Percentiles rank a stretch among this genome's conserved stretches.
Conservation (phyloP, 164 flowering plant genomes). For the Berberis thunbergii region DNA sequence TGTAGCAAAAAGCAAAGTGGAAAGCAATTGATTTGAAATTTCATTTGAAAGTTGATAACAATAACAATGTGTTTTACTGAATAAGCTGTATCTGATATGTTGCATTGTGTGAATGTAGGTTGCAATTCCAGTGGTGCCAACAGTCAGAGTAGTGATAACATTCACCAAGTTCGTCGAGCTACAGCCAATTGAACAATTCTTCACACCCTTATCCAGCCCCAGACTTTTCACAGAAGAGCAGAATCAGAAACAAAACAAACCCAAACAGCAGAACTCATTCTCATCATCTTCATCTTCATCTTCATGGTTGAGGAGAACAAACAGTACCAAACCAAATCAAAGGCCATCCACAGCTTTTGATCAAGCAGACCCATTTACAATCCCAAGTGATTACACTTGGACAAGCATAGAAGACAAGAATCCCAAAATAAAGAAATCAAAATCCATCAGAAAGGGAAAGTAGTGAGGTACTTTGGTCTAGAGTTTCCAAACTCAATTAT, state of each 20-base stretch:
- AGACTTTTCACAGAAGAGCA: conserved; percentile 32
- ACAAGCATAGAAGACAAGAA: conserved; percentile 40
- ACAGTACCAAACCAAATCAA: background rate
- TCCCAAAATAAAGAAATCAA: conserved; percentile 54
- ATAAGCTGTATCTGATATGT: too few species aligned
- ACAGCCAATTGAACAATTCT: conserved; percentile 58
- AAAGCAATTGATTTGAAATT: too few species aligned
- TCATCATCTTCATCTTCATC: conserved; percentile 18
- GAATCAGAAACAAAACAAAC: background rate
- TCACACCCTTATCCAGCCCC: conserved; percentile 87
- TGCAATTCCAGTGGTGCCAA: conserved; percentile 97
- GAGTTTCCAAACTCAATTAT: background rate
- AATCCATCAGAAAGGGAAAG: conserved; percentile 47
- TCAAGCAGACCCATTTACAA: conserved; percentile 57
- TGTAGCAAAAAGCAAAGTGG: too few species aligned
- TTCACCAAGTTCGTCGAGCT: conserved; percentile 85
- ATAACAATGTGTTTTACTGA: too few species aligned
- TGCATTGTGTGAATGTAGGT: conserved; percentile 33
- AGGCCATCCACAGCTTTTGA: conserved; percentile 4
- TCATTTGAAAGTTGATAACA: too few species aligned
- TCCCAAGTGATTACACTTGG: conserved; percentile 78
- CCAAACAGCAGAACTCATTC: conserved; percentile 8
- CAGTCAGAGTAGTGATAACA: conserved; percentile 87
- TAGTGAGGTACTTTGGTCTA: background rate
- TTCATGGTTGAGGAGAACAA: conserved; percentile 38